Evolutionary conservation across 306 rosid species (phyloP).

Genomic region (Dryas octopetala): DNA sequence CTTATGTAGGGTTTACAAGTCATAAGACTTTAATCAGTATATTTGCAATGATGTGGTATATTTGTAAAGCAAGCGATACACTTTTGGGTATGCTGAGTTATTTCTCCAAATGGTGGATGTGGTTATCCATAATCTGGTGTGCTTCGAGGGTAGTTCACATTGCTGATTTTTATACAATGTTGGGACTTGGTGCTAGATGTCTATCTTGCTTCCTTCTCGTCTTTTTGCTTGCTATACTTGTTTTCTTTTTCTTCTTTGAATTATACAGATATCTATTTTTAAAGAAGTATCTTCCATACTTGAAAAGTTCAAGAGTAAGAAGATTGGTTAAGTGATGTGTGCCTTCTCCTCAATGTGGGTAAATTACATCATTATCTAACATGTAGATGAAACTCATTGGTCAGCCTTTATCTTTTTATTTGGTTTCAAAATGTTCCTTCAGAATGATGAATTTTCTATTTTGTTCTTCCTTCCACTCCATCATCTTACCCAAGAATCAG

Average conservation of each 20-base stretch:
- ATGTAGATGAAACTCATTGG: neutral
- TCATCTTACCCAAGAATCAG: neutral
- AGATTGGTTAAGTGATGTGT: neutral
- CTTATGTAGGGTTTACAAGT: neutral
- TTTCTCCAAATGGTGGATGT: neutral
- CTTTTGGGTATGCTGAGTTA: neutral
- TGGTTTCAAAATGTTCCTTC: neutral
- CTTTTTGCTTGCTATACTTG: neutral
- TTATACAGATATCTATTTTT: neutral
- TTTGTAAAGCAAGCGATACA: neutral
- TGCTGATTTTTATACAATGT: neutral
- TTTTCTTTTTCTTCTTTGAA: neutral
- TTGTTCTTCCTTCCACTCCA: neutral
- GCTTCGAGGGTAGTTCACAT: neutral
- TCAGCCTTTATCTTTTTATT: neutral
- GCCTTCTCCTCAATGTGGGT: neutral
- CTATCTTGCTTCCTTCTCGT: neutral
- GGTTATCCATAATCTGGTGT: neutral
- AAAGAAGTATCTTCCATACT: neutral
- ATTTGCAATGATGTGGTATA: neutral
- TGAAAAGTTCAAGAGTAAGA: neutral
- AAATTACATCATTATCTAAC: neutral
- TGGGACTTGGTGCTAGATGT: neutral
- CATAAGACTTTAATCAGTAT: neutral
- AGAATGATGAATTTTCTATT: neutral